These are phyloP conservation scores for Rosa multiflora DNA, from an alignment of 306 rosid species.

Conservation along the genomic window DNA sequence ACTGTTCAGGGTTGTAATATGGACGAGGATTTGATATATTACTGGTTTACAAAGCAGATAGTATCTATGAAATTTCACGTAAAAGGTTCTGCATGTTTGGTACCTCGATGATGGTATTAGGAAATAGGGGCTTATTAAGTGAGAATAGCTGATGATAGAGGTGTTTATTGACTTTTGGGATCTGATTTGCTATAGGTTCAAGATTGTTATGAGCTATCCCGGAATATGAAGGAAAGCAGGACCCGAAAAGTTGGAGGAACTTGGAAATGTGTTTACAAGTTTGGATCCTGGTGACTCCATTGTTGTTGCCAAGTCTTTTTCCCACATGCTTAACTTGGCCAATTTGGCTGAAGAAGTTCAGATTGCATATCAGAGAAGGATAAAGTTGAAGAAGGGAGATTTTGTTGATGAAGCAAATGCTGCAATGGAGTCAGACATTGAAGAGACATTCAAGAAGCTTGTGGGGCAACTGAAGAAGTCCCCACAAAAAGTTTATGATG, in stretches of 20 bases:
- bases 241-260: constrained; percentile 79
- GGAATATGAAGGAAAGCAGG: constrained; percentile 76
- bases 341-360: constrained; percentile 96
- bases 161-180: constrained; percentile 21
- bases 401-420: constrained; percentile 93
- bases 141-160: neutral
- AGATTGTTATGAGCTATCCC: constrained; percentile 91
- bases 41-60: too few species aligned
- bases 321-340: constrained; percentile 97
- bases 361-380: constrained; percentile 93
- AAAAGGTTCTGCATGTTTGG: neutral
- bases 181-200: constrained; percentile 66
- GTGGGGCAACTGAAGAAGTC: constrained; percentile 72
- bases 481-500: constrained; percentile 81
- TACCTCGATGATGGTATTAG: neutral
- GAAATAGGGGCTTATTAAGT: constrained; percentile 7
- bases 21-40: neutral
- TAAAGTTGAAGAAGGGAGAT: constrained; percentile 89
- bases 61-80: neutral
- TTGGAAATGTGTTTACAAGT: constrained; percentile 77
- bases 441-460: constrained; percentile 94
- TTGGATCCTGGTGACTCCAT: constrained; percentile 97
- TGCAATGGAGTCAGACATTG: constrained; percentile 88
- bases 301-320: constrained; percentile 83
- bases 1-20: neutral